Base-by-base conservation (phyloP, 2,329 filamentous ascomycete genomes). In the Beauveria pseudobassiana region DNA sequence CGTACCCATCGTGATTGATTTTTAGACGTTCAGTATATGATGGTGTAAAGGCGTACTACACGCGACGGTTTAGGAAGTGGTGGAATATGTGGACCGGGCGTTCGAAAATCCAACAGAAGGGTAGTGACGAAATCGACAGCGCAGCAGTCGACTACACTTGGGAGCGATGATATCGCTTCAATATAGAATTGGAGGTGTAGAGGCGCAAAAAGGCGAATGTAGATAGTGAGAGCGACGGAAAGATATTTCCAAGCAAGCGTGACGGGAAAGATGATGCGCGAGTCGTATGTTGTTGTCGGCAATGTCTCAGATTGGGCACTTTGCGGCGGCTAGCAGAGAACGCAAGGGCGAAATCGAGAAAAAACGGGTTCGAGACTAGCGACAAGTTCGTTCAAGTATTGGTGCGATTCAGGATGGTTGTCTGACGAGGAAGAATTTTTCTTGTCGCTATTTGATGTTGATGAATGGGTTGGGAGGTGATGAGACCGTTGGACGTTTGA, bases 1-100 rank as follows among this genome's bases (percentile, higher is more conserved):
- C 51, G 1, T 57, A 62, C 60, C 60, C 60, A 62, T 62, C 51
- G 34, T 51, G 59, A 42, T 20, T 48, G 59, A 61, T 51, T 56
- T 24, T 5, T 8, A 9, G 26, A 50, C 24, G n/a, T 43, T 30
- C 16, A 48, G 42, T 30, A 18, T 52, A 20, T 24, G 40, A 18
- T 38, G 58, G 6, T 40, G 12, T 49, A 30, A 10, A 4, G 46
- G 46, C 24, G 56, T 42, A 16, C 10, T 50, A 28, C 10, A 26
- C 28, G 48, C 50, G 42, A 24, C 43, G 28, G 42, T n/a, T 61
- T 16, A 20, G 20, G 16, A 26, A 38, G 22, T 10, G 26, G 18
- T 38, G 18, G 38, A n/a, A 49, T 22, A 4, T 51, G 46, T 48
- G 30, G 46, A 43, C 26, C 16, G n/a, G 10, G 16, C 5, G 43